These are phyloP conservation scores for Hyaloperonospora brassicae DNA, from an alignment of 352 stramenopile species.

Conservation along the genomic window DNA sequence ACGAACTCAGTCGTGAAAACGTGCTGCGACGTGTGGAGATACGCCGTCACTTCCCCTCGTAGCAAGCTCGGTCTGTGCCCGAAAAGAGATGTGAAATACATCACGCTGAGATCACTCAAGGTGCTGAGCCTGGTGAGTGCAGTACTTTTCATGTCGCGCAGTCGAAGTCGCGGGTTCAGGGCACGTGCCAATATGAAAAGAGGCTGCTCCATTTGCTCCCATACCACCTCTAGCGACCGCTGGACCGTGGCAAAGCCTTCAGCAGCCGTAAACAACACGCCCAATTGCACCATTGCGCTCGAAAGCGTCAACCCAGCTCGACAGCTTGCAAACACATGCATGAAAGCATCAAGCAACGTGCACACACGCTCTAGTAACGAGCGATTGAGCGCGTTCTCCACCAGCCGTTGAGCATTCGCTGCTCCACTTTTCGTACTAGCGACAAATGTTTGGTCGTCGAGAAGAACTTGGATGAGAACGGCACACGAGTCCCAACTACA, in stretches of 20 bases:
- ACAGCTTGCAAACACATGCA: slow-evolving; percentile 22
- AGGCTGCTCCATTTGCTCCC: slow-evolving; percentile 52
- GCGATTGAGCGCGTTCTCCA: slow-evolving; percentile 34
- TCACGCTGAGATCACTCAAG: slow-evolving; percentile 49
- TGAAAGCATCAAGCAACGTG: slow-evolving; percentile 35
- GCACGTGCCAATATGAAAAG: slow-evolving; percentile 56
- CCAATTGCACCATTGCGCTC: slow-evolving; percentile 38
- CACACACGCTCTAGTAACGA: slow-evolving; percentile 35
- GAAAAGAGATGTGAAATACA: slow-evolving; percentile 51
- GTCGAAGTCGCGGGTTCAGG: slow-evolving; percentile 45
- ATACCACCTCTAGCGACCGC: slow-evolving; percentile 44
- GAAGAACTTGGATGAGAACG: slow-evolving; percentile 29
- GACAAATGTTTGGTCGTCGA: slow-evolving; percentile 36
- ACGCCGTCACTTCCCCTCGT: slow-evolving; percentile 59
- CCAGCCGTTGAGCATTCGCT: slow-evolving; percentile 18
- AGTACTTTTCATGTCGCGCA: slow-evolving; percentile 30
- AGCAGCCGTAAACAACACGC: slow-evolving; percentile 33
- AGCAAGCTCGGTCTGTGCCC: slow-evolving; percentile 35
- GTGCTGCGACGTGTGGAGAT: slow-evolving; percentile 44
- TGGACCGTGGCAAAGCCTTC: slow-evolving; percentile 44
- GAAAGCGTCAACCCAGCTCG: slow-evolving; percentile 24
- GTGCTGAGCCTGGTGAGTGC: slow-evolving; percentile 50
- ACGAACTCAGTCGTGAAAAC: slow-evolving; percentile 40
- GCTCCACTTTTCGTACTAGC: slow-evolving; percentile 20
- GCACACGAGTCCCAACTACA: slow-evolving; percentile 27